These are phyloP conservation scores for Cercospora sp. DNA, from an alignment of 2,329 filamentous ascomycete genomes.

Conservation along the genomic window DNA sequence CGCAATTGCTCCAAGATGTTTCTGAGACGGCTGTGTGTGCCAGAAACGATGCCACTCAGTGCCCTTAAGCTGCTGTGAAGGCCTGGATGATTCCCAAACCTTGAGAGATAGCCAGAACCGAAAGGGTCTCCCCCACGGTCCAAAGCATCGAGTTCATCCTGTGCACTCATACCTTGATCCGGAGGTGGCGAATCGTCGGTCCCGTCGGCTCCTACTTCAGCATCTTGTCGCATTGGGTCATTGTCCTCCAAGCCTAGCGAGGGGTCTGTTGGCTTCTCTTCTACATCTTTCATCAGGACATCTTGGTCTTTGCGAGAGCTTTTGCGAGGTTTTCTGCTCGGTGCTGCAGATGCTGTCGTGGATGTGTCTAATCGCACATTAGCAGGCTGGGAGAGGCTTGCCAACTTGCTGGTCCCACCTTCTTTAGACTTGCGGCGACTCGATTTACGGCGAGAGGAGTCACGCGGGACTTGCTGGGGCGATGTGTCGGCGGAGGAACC, in stretches of 20 bases:
- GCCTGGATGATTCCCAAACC: conserved; percentile 61
- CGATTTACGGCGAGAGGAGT: conserved; percentile 70
- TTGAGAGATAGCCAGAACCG: conserved; percentile 64
- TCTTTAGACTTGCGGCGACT: conserved; percentile 67
- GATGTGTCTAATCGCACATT: conserved; percentile 30
- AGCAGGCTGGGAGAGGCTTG: not conserved
- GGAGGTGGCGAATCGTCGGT: conserved; percentile 62
- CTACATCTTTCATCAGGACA: conserved; percentile 39
- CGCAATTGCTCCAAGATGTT: conserved; percentile 62
- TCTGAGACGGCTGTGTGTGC: conserved; percentile 75
- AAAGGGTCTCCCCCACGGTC: conserved; percentile 60
- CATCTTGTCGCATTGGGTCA: conserved; percentile 57
- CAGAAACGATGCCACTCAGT: conserved; percentile 87
- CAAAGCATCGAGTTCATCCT: conserved; percentile 54
- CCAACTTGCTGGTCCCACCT: conserved; percentile 42
- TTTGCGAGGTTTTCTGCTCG: conserved; percentile 38
- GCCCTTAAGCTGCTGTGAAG: conserved; percentile 81
- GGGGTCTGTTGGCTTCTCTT: conserved; percentile 36
- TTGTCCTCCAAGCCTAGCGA: conserved; percentile 40
- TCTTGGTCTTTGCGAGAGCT: conserved; percentile 38
- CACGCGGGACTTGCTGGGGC: conserved; percentile 56
- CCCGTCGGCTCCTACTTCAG: conserved; percentile 37
- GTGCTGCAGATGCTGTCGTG: conserved; percentile 30
- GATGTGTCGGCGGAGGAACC: conserved; percentile 65
- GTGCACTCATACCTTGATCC: conserved; percentile 40